These are phyloP conservation scores for Debaryomyces coudertii DNA, from an alignment of 1,139 yeast genomes.

Conservation along the genomic window DNA sequence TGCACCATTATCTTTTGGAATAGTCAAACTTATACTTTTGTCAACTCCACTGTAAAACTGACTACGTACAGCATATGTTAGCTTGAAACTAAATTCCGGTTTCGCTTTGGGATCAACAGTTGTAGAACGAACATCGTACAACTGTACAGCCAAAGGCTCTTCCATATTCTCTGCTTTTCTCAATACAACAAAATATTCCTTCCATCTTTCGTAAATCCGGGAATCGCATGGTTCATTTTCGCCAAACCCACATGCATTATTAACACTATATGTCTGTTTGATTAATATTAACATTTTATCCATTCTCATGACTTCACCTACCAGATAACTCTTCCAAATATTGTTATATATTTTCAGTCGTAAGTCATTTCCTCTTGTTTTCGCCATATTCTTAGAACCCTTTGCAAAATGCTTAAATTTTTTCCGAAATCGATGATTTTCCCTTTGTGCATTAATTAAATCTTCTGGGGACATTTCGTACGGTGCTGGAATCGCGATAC, in stretches of 20 bases:
- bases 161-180: constrained; percentile 54
- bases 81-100: constrained; percentile 28
- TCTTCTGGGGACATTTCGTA: constrained; percentile 9
- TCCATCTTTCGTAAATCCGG: constrained; percentile 71
- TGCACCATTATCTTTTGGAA: constrained; percentile 31
- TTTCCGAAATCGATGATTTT: constrained; percentile 25
- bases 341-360: constrained; percentile 24
- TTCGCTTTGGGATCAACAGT: constrained; percentile 27
- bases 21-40: constrained; percentile 61
- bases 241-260: constrained; percentile 19
- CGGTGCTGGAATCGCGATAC: constrained; percentile 4
- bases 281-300: constrained; percentile 71
- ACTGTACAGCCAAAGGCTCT: constrained; percentile 61
- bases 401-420: constrained; percentile 28
- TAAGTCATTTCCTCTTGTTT: constrained; percentile 21
- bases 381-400: constrained; percentile 28
- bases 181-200: constrained; percentile 69
- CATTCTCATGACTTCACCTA: constrained; percentile 65
- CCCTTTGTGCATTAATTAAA: constrained; percentile 21
- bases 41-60: constrained; percentile 68
- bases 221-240: constrained; percentile 58
- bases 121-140: constrained; percentile 55
- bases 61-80: constrained; percentile 34
- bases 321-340: constrained; percentile 32
- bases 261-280: constrained; percentile 28